Percentiles rank a stretch among this genome's conserved stretches.
Evolutionary conservation across 768 basidiomycete species (phyloP).

Genomic region (Lentinula lateritia): DNA sequence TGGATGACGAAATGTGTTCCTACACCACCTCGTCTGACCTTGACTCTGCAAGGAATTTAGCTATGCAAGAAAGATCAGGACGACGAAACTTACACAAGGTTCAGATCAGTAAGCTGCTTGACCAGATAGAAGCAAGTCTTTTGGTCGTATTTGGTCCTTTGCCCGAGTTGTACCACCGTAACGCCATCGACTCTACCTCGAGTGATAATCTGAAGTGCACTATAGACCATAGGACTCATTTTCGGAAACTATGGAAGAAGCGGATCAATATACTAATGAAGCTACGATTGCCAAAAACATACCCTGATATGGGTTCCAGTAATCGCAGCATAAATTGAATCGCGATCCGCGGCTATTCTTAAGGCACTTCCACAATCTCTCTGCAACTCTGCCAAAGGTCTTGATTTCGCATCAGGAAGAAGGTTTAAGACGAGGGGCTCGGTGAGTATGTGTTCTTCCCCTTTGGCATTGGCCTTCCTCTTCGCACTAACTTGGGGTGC

Average conservation of each 20-base stretch:
- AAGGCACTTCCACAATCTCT: constrained; percentile 55
- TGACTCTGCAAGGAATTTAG: constrained; percentile 40
- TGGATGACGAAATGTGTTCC: constrained; percentile 78
- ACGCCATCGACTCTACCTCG: constrained; percentile 73
- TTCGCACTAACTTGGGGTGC: constrained; percentile 70
- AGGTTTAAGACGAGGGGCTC: constrained; percentile 42
- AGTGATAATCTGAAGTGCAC: constrained; percentile 79
- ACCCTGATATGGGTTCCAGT: constrained; percentile 82
- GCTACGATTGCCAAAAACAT: background rate
- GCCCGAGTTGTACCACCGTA: constrained; percentile 73
- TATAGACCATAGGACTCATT: constrained; percentile 81
- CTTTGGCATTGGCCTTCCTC: constrained; percentile 57
- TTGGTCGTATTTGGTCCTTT: constrained; percentile 77
- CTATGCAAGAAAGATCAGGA: background rate
- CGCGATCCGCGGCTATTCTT: constrained; percentile 70
- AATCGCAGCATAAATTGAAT: constrained; percentile 70
- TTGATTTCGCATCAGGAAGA: constrained; percentile 50
- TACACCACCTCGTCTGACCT: constrained; percentile 72
- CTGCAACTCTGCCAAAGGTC: constrained; percentile 51
- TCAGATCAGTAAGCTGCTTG: constrained; percentile 66
- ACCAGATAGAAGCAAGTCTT: constrained; percentile 88
- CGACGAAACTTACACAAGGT: constrained; percentile 52
- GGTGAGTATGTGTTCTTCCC: constrained; percentile 38
- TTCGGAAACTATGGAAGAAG: constrained; percentile 54
- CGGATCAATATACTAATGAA: background rate